A percentile compares a stretch with the other conserved stretches of the same genome.
These are phyloP conservation scores for Dendrobium nobile DNA, from an alignment of 106 monocot genomes.

Conservation along the genomic window DNA sequence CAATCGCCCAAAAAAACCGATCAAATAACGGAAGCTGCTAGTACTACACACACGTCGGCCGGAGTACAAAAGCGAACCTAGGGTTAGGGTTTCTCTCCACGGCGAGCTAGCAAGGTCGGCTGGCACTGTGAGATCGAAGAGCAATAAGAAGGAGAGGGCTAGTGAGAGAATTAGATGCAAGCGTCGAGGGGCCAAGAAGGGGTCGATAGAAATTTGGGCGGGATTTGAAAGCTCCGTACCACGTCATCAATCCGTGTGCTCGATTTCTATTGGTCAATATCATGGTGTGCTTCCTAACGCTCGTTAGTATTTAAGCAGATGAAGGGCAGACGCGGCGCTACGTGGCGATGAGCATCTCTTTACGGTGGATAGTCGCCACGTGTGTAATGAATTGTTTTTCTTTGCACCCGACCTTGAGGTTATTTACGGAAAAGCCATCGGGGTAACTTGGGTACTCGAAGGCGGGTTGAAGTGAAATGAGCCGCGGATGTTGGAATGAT, in stretches of 20 bases:
- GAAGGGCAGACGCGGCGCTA: not conserved
- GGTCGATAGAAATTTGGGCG: constrained; percentile 8
- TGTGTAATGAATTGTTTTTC: not conserved
- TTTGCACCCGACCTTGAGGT: not conserved
- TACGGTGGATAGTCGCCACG: not conserved
- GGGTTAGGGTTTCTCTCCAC: constrained; percentile 7
- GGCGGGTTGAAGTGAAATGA: not conserved
- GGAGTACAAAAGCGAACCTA: not conserved
- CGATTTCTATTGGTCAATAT: not conserved
- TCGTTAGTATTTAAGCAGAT: not conserved
- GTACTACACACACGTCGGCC: not conserved
- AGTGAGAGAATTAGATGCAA: not conserved
- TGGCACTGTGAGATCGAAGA: not conserved
- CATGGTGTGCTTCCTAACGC: not conserved
- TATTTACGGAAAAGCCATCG: constrained; percentile 3
- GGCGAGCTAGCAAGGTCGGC: not conserved
- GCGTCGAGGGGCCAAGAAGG: not conserved
- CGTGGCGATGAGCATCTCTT: not conserved
- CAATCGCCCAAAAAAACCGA: not conserved
- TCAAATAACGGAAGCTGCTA: not conserved
- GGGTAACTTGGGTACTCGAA: constrained; percentile 6
- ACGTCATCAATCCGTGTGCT: constrained; percentile 9
- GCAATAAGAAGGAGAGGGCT: constrained; percentile 4
- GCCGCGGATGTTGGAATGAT: not conserved
- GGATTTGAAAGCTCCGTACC: constrained; percentile 2